Base-by-base conservation (phyloP, 257 asterid genomes). In the Verbena officinalis region DNA sequence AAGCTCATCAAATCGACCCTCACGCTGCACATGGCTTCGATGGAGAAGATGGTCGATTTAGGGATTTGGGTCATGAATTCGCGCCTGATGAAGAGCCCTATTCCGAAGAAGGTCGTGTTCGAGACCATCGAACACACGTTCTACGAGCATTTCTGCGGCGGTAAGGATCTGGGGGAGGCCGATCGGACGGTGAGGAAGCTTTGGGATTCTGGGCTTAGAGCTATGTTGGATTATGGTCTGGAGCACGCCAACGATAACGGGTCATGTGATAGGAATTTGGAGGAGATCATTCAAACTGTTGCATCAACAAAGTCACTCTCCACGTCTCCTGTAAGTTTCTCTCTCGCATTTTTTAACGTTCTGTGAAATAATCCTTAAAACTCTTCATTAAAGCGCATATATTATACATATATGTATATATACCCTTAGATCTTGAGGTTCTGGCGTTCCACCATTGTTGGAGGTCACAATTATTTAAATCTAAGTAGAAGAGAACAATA, bases 171-270 rank as follows among this genome's bases (percentile, higher is more conserved):
- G 70, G 36, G 44, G n/a, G 82, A 77, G 61, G 86, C 84, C 11
- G 77, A 68, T 5, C 24, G 15, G 5, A 84, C 95, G 9, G 72
- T 80, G 46, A 20, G 36, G 45, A 66, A 66, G 42, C 74, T 91
- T 3, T 73, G 76, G 69, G 80, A 73, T 3, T 61, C 71, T 6
- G 94, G 94, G 9, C 65, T 91, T 9, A 69, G 73, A 59, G 81
- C 84, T 12, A 88, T 91, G 95, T 53, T 91, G 63, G 91, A 91
- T 81, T 91, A 88, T 43, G 98, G 94, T 5, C 51, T 77, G 68
- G 98, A 91, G 64, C 86, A 84, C 54, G 93, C 93, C 0, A 44
- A 16, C 0, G 86, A 84, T 19, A 76, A 77, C 42, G 71, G 55
- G 5, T 80, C 89, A 1, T 86, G 96, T 34, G 91, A 88, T 65